Percentiles rank a stretch among this genome's conserved stretches.
phyloP scores from a whole-genome alignment of 2,329 filamentous ascomycete genomes.

The Leptodontidium sp. region DNA sequence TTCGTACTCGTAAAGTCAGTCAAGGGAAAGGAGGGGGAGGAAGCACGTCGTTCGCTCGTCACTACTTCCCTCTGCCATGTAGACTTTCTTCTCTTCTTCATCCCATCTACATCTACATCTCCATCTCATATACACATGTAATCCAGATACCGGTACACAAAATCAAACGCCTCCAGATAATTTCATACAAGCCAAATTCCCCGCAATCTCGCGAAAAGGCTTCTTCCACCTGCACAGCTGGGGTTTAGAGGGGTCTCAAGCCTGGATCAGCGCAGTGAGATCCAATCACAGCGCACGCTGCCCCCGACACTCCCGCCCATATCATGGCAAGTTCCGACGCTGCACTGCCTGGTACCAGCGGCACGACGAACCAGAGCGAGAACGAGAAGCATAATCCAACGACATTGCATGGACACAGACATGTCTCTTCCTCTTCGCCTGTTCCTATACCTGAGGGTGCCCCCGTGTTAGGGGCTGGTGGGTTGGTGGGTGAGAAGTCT shows the following conservation, averaged over 20 bases:
- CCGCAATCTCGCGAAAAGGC: slow-evolving; percentile 9
- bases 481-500: slow-evolving; percentile 25
- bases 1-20: slow-evolving; percentile 11
- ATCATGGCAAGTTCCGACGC: slow-evolving; percentile 33
- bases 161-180: background rate
- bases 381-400: slow-evolving; percentile 37
- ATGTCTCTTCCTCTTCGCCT: slow-evolving; percentile 19
- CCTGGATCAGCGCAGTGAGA: slow-evolving; percentile 10
- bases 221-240: background rate
- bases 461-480: slow-evolving; percentile 28
- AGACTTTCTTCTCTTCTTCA: background rate
- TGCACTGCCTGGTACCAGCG: background rate
- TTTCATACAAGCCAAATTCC: background rate
- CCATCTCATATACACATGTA: background rate
- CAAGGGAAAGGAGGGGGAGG: background rate
- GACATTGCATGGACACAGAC: slow-evolving; percentile 13
- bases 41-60: background rate
- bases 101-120: background rate
- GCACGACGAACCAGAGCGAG: slow-evolving; percentile 19
- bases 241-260: slow-evolving; percentile 10
- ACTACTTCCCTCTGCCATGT: background rate
- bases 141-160: background rate
- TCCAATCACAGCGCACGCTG: slow-evolving; percentile 32
- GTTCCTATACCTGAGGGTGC: slow-evolving; percentile 26
- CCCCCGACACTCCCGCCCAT: slow-evolving; percentile 21